These are phyloP conservation scores for Pythium guiyangense DNA, from an alignment of 352 stramenopile genomes.

Conservation along the genomic window DNA sequence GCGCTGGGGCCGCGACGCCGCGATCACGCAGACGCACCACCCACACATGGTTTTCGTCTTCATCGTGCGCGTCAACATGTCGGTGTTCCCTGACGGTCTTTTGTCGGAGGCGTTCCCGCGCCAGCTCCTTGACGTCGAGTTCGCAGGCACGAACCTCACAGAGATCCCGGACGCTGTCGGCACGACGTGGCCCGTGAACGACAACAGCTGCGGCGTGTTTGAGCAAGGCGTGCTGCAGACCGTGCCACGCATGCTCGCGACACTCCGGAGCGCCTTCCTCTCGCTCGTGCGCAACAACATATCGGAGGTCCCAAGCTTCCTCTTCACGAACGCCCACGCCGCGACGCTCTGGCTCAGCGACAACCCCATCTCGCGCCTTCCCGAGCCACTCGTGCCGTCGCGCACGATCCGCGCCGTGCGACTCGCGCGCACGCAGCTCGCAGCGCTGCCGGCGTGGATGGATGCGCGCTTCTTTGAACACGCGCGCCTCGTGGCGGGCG, in stretches of 20 bases:
- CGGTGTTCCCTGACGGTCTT: conserved; percentile 27
- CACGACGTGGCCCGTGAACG: conserved; percentile 16
- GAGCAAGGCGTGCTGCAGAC: conserved; percentile 18
- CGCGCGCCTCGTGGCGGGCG: neutral
- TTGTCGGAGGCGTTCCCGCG: conserved; percentile 26
- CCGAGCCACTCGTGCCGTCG: conserved; percentile 8
- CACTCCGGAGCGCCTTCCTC: conserved; percentile 16
- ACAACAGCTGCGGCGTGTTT: conserved; percentile 6
- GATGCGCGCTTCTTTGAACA: conserved; percentile 8
- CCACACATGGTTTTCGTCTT: conserved; percentile 23
- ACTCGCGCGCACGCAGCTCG: conserved; percentile 6
- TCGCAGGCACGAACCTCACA: conserved; percentile 32
- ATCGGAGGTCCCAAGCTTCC: conserved; percentile 3
- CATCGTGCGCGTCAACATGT: conserved; percentile 31
- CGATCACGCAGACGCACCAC: conserved; percentile 19
- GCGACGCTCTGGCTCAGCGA: conserved; percentile 15
- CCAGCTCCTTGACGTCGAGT: conserved; percentile 28
- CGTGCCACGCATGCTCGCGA: conserved; percentile 13
- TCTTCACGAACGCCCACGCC: conserved; percentile 12
- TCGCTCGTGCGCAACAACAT: conserved; percentile 20
- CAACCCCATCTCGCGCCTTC: conserved; percentile 20
- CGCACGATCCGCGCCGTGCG: conserved; percentile 6
- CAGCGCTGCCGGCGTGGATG: conserved; percentile 8
- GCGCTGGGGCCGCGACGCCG: conserved; percentile 19
- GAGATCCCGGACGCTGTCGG: conserved; percentile 27